Percentiles rank a stretch among this genome's conserved stretches.
Conservation (phyloP, 1,139 yeast species). For the Blastobotrys aristatus region DNA sequence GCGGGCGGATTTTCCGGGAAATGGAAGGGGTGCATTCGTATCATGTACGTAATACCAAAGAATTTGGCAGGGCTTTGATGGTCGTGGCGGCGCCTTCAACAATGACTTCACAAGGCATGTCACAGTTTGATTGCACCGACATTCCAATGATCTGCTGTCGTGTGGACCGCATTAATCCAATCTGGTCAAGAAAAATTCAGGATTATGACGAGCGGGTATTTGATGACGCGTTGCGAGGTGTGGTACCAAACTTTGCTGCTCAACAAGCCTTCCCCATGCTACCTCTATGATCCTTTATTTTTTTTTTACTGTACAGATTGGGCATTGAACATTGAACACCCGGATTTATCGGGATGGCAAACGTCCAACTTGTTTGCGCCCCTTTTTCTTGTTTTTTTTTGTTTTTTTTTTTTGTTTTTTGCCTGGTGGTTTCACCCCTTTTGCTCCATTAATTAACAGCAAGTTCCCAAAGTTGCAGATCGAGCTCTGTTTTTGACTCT, state of each 20-base stretch:
- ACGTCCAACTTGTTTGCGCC: too few relatives aligned
- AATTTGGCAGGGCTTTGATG: slow-evolving; percentile 34
- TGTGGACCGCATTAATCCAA: slow-evolving; percentile 16
- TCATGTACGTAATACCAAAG: slow-evolving; percentile 23
- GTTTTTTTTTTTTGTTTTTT: too few relatives aligned
- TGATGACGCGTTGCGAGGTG: slow-evolving; percentile 4
- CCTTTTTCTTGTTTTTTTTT: too few relatives aligned
- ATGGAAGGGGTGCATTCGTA: slow-evolving; percentile 51
- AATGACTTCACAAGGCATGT: slow-evolving; percentile 54
- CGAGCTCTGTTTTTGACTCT: too few relatives aligned
- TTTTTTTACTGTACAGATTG: too few relatives aligned
- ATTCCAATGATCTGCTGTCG: slow-evolving; percentile 44
- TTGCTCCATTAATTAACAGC: too few relatives aligned
- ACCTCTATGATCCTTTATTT: too few relatives aligned
- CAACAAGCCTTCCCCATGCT: not conserved
- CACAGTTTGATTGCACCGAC: slow-evolving; percentile 48
- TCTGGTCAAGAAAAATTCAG: slow-evolving; percentile 11
- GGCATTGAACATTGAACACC: too few relatives aligned
- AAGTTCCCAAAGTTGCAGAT: too few relatives aligned
- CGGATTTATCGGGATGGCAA: too few relatives aligned
- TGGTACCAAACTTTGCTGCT: slow-evolving; percentile 6
- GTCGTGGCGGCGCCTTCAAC: slow-evolving; percentile 55
- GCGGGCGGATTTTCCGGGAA: slow-evolving; percentile 53
- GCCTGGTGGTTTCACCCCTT: too few relatives aligned
- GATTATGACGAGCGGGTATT: slow-evolving; percentile 6